phyloP scores from a whole-genome alignment of 768 basidiomycete genomes.

The Psilocybe azurescens region DNA sequence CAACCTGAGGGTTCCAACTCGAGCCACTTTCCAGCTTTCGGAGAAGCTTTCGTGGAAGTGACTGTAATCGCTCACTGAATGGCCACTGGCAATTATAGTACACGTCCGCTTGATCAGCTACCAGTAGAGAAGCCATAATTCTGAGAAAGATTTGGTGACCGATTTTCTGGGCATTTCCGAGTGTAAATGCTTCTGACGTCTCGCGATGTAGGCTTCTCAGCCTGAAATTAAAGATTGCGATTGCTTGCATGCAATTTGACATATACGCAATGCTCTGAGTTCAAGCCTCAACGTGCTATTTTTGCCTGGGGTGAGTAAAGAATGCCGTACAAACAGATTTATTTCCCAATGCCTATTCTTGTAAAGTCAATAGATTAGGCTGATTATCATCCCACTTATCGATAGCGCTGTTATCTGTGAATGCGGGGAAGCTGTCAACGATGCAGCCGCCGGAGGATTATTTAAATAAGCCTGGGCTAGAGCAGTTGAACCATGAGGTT shows the following conservation, averaged over 20 bases:
- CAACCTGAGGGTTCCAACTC: neutral
- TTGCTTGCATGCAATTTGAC: constrained; percentile 1
- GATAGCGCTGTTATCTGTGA: neutral
- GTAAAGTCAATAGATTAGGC: neutral
- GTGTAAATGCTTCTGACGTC: neutral
- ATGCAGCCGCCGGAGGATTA: neutral
- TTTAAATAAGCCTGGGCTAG: neutral
- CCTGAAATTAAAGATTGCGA: neutral
- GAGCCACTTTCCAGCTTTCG: neutral
- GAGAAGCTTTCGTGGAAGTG: neutral
- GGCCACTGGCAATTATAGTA: neutral
- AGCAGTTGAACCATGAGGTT: neutral
- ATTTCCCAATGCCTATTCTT: neutral
- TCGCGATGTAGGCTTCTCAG: neutral
- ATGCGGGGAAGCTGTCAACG: neutral
- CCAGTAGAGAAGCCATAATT: neutral
- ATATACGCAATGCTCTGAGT: constrained; percentile 1
- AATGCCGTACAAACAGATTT: neutral
- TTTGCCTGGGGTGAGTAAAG: neutral
- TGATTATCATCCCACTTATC: neutral
- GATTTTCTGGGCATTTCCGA: constrained; percentile 2
- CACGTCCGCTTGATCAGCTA: neutral
- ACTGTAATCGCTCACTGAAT: neutral
- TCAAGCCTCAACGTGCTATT: too few species aligned
- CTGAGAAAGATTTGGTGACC: neutral